A percentile compares a stretch with the other conserved stretches of the same genome.
Conservation (phyloP, 208 protist genomes). For the Trypanosomatidae sp. region DNA sequence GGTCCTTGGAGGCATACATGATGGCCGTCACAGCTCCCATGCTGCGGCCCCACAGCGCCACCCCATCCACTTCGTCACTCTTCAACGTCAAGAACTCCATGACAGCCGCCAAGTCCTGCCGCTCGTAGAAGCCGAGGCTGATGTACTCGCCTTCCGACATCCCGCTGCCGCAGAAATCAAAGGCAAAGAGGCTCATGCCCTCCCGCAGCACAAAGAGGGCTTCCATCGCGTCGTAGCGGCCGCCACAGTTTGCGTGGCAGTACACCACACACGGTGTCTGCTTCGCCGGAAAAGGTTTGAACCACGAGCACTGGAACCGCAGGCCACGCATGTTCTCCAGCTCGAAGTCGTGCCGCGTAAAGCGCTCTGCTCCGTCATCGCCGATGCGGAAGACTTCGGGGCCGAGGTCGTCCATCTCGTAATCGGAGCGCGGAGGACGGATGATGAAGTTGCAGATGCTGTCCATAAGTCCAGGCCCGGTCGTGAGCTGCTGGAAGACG, state of each 20-base stretch:
- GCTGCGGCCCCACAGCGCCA: constrained; percentile 92
- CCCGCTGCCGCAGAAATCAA: constrained; percentile 94
- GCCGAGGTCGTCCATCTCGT: constrained; percentile 57
- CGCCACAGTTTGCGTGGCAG: constrained; percentile 90
- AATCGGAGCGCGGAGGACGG: constrained; percentile 69
- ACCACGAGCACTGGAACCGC: constrained; percentile 83
- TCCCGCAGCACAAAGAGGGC: constrained; percentile 77
- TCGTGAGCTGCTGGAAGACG: constrained; percentile 35
- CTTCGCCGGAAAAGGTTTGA: constrained; percentile 37
- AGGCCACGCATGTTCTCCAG: constrained; percentile 87
- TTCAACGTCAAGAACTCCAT: constrained; percentile 79
- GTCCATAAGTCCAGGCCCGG: constrained; percentile 55
- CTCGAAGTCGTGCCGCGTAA: constrained; percentile 66
- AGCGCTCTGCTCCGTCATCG: constrained; percentile 34
- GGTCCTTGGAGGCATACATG: constrained; percentile 94
- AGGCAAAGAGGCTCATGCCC: constrained; percentile 90
- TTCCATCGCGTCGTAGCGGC: constrained; percentile 78
- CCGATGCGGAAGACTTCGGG: constrained; percentile 65
- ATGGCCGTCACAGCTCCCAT: constrained; percentile 96
- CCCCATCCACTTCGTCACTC: constrained; percentile 59
- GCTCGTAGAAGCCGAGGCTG: constrained; percentile 95
- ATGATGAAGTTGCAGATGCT: constrained; percentile 88
- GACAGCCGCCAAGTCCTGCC: constrained; percentile 90
- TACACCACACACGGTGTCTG: constrained; percentile 89
- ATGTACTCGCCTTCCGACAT: constrained; percentile 95